Evolutionary conservation across 768 basidiomycete genomes (phyloP).

Genomic region (Astraeus odoratus): DNA sequence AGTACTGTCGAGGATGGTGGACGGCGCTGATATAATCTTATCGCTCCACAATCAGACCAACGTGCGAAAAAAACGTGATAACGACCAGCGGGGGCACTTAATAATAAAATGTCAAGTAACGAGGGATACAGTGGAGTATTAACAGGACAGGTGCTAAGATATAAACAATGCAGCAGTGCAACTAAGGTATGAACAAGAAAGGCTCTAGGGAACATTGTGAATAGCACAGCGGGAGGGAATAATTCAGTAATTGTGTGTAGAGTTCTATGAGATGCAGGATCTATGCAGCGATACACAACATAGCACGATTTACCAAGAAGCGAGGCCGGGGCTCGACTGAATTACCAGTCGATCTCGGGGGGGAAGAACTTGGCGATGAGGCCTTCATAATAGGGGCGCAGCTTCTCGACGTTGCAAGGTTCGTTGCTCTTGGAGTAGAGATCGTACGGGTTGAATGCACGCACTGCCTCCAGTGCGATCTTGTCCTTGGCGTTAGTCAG

Average conservation of each 20-base stretch:
- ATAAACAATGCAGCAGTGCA: neutral
- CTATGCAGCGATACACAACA: neutral
- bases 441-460: conserved; percentile 91
- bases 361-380: conserved; percentile 88
- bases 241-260: neutral
- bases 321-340: neutral
- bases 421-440: conserved; percentile 86
- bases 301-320: conserved; percentile 3
- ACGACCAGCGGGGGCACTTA: too few species aligned
- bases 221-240: neutral
- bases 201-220: neutral
- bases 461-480: conserved; percentile 62
- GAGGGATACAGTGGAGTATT: conserved; percentile 7
- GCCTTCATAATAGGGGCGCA: conserved; percentile 77
- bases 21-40: too few species aligned
- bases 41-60: too few species aligned
- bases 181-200: neutral
- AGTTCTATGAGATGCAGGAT: neutral
- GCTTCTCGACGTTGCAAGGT: conserved; percentile 49
- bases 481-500: conserved; percentile 69
- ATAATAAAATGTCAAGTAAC: neutral
- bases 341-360: conserved; percentile 70
- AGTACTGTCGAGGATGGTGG: too few species aligned
- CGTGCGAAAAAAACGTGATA: too few species aligned
- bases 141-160: neutral